Base-by-base conservation (phyloP, 1,139 yeast genomes). In the Geotrichum candidum region DNA sequence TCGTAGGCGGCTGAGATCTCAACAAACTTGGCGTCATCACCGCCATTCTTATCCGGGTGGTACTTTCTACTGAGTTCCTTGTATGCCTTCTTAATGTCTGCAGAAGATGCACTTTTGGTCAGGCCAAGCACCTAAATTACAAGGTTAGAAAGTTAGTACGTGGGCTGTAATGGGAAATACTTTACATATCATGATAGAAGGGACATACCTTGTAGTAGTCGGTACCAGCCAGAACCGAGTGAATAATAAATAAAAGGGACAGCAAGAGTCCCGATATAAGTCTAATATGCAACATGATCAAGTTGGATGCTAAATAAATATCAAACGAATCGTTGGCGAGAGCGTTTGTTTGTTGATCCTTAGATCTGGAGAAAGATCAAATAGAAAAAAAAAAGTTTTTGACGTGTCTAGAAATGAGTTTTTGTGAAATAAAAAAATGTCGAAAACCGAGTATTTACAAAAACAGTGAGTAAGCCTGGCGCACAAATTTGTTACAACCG, bases 1-100 rank as follows among this genome's bases (percentile, higher is more conserved):
- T 92, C 98, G 73, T 94, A 94, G 0, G 98, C 98, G 68, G 88
- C 96, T 9, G 97, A 96, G 35, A 94, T 84, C 73, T 91, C 96
- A 59, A 94, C 86, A 74, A 91, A 94, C 74, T 83, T 87, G 1
- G 97, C 96, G 53, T 82, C 87, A 27, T 89, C 94, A 67, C 87
- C 84, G 9, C 84, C 87, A 71, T 94, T 94, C 77, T 95, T 94
- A 74, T 94, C 99, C 0, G 99, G 99, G 72, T 94, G 99, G 74
- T 84, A 91, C 71, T 89, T 90, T 73, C 91, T 88, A 67, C 95
- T 87, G 66, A 94, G 78, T 64, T 84, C 84, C 68, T 97, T 78
- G 74, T 92, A 94, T 0, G 98, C 97, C 65, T 85, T 84, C 72
- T 90, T 90, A 77, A 94, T 89, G 63, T 92, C 92, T 68, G 83